These are phyloP conservation scores for Paecilomyces niveus DNA, from an alignment of 2,329 filamentous ascomycete genomes.

Conservation along the genomic window DNA sequence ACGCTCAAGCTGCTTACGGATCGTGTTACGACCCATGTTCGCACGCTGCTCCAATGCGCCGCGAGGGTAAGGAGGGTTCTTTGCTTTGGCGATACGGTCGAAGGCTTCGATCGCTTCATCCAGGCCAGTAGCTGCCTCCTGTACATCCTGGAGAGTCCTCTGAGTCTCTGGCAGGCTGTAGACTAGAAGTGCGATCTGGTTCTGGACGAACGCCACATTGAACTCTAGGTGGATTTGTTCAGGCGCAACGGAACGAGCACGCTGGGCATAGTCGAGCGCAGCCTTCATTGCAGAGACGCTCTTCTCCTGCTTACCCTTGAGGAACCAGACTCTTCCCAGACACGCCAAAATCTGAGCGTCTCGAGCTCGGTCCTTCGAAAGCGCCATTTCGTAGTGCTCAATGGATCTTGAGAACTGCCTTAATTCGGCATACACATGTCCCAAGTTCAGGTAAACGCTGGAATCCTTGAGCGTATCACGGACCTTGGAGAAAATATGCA, in stretches of 20 bases:
- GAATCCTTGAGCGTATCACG: constrained; percentile 84
- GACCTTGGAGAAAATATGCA: constrained; percentile 84
- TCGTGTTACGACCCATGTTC: constrained; percentile 94
- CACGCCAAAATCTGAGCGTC: constrained; percentile 78
- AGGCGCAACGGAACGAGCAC: constrained; percentile 67
- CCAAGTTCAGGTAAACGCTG: constrained; percentile 85
- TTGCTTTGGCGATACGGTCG: constrained; percentile 51
- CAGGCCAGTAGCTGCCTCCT: constrained; percentile 71
- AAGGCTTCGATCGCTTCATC: constrained; percentile 75
- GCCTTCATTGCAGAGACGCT: constrained; percentile 56
- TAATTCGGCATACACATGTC: constrained; percentile 85
- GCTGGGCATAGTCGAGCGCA: constrained; percentile 56
- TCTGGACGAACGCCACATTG: constrained; percentile 96
- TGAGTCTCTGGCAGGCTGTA: constrained; percentile 68
- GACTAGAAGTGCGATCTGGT: constrained; percentile 79
- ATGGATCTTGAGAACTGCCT: constrained; percentile 87
- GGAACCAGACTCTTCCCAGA: constrained; percentile 78
- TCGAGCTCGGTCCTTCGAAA: constrained; percentile 69
- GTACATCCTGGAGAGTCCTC: constrained; percentile 70
- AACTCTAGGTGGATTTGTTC: constrained; percentile 90
- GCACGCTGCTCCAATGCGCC: constrained; percentile 89
- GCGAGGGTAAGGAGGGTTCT: constrained; percentile 77
- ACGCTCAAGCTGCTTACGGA: constrained; percentile 83
- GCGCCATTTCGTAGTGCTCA: constrained; percentile 82
- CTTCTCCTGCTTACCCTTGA: constrained; percentile 66